Base-by-base conservation (phyloP, 192 early-diverging fungal species). In the Backusella parvicylindrica region DNA sequence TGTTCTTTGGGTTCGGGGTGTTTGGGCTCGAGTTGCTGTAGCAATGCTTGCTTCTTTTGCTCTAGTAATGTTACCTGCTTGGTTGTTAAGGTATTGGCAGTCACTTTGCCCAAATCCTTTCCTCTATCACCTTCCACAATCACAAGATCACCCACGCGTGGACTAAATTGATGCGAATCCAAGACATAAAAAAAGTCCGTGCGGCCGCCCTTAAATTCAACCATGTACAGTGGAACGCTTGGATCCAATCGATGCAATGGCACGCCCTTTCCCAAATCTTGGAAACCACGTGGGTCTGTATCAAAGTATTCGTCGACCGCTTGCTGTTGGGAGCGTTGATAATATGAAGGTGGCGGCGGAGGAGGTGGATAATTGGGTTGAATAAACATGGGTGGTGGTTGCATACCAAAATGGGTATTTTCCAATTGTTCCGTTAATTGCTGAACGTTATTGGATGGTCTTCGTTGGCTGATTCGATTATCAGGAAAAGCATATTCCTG, bases 51-150 rank as follows among this genome's bases (percentile, higher is more conserved):
- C 15, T 71, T 64, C 32, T 67, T 73, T 26, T 60, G 64, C 64
- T 85, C 83, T 30, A 87, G 41, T 36, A 75, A 66, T 32, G 86
- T 83, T 31, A 91, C 78, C 64, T 88, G 80, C 28, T 82, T 75
- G 8, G 81, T 79, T 21, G 86, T 83, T 38, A 96, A 88, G n/a
- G 86, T 82, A 73, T 92, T 90, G 30, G 87, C 83, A n/a, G 92
- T 88, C 21, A 96, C 87, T 75, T 96, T 95, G n/a, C 95, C 95
- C 18, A 96, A 75, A 82, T 96, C 95, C 71, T 93, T 94, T 28
- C 95, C 95, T 65, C 95, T 91, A 77, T 96, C 95, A 8, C 93
- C 95, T 75, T 96, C 95, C 1, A 95, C 93, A 75, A 96, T 94
- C 33, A 93, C 93, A 38, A 95, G 75, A 68, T 94, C 94, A 18